Conservation (phyloP, 1,139 yeast species). For the Yamadazyma triangularis region DNA sequence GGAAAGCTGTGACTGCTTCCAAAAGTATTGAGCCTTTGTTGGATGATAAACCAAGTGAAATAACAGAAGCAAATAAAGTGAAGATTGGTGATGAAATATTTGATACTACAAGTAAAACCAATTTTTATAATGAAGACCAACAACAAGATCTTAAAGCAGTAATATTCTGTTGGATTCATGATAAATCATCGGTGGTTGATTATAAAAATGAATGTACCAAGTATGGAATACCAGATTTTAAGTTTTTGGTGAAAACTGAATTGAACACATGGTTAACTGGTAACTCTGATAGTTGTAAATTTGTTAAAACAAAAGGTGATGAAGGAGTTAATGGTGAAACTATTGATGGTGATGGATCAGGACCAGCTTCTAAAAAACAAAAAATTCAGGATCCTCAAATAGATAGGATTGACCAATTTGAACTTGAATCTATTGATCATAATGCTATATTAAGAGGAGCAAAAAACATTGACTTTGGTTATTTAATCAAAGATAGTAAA, state of each 20-base stretch:
- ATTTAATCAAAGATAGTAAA: conserved; percentile 69
- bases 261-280: conserved; percentile 79
- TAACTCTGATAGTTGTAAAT: conserved; percentile 52
- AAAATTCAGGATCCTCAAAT: conserved; percentile 52
- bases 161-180: conserved; percentile 76
- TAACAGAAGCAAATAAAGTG: conserved; percentile 35
- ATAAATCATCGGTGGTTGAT: conserved; percentile 75
- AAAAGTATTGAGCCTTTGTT: conserved; percentile 21
- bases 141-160: conserved; percentile 57
- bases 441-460: conserved; percentile 77
- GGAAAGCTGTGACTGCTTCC: conserved; percentile 6
- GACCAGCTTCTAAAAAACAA: conserved; percentile 15
- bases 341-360: conserved; percentile 1
- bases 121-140: conserved; percentile 51
- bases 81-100: conserved; percentile 22
- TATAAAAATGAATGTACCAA: conserved; percentile 72
- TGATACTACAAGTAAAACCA: conserved; percentile 46
- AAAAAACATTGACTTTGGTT: conserved; percentile 68
- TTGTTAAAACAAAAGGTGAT: conserved; percentile 22
- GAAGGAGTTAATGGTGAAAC: background rate
- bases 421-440: conserved; percentile 70
- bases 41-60: conserved; percentile 19
- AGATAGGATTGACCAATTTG: conserved; percentile 51
- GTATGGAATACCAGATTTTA: conserved; percentile 62
- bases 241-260: conserved; percentile 84